Percentiles rank a stretch among this genome's conserved stretches.
phyloP scores from a whole-genome alignment of 176 grass and related monocot species.

The Oryza glumipatula region DNA sequence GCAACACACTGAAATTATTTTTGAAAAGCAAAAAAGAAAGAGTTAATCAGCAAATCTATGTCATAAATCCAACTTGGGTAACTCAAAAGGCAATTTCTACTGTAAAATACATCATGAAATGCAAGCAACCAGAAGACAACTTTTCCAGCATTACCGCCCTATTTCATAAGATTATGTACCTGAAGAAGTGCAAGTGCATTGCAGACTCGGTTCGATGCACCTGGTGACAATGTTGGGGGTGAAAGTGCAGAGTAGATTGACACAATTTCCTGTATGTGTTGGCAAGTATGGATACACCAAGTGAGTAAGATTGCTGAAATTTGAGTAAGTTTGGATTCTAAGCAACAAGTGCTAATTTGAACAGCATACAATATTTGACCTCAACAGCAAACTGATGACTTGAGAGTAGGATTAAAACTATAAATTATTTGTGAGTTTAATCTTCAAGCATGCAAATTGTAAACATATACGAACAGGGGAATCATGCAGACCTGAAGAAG shows the following conservation, averaged over 20 bases:
- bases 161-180: constrained; percentile 42
- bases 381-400: background rate
- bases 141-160: background rate
- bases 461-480: background rate
- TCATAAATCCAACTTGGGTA: background rate
- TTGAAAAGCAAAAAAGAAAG: background rate
- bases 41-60: constrained; percentile 12
- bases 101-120: background rate
- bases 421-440: background rate
- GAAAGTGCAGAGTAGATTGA: constrained; percentile 95
- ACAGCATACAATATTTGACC: background rate
- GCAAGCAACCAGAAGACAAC: background rate
- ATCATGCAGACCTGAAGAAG: constrained; percentile 73
- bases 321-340: background rate
- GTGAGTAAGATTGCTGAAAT: constrained; percentile 24
- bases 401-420: constrained; percentile 6
- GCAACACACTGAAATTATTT: constrained; percentile 78
- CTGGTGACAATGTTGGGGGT: constrained; percentile 79
- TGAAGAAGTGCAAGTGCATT: constrained; percentile 99
- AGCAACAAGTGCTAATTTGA: constrained; percentile 24
- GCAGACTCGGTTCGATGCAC: constrained; percentile 93
- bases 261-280: constrained; percentile 77
- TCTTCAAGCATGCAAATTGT: constrained; percentile 22
- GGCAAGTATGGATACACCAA: constrained; percentile 30
- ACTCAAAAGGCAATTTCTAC: background rate